phyloP scores from a whole-genome alignment of 1,284 basidiomycete species.

The Vanrija sp. region DNA sequence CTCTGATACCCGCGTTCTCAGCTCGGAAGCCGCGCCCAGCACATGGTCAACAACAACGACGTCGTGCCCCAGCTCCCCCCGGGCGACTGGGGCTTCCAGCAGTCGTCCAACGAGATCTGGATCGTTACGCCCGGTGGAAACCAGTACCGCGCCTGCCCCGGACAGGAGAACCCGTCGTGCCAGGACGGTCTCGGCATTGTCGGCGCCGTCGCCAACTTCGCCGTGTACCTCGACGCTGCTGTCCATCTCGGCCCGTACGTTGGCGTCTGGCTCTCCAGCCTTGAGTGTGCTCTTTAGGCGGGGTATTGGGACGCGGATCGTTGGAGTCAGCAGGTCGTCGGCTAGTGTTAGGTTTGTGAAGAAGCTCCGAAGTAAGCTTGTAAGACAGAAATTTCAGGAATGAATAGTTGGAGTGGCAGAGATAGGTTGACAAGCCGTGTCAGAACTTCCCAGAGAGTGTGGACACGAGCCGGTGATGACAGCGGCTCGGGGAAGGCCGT shows the following conservation, averaged over 20 bases:
- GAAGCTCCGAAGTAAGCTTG: too few species aligned
- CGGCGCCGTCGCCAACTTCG: not conserved
- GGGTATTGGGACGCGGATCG: too few species aligned
- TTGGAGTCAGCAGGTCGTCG: too few species aligned
- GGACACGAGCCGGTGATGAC: too few species aligned
- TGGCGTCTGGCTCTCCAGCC: not conserved
- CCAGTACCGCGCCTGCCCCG: constrained; percentile 16
- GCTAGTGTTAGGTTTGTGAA: too few species aligned
- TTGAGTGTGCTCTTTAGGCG: too few species aligned
- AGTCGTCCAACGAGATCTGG: constrained; percentile 21
- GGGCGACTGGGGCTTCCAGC: constrained; percentile 18
- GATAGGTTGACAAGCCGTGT: too few species aligned
- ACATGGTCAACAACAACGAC: constrained; percentile 26
- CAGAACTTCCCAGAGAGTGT: too few species aligned
- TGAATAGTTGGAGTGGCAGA: too few species aligned
- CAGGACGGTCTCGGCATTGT: not conserved
- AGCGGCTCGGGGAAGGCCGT: too few species aligned
- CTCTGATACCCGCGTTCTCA: not conserved
- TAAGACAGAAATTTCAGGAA: too few species aligned
- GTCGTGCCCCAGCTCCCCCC: constrained; percentile 27
- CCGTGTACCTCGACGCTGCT: not conserved
- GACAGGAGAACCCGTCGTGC: constrained; percentile 17
- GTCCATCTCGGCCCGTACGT: not conserved
- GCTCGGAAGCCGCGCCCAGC: constrained; percentile 13
- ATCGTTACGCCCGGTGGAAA: constrained; percentile 1